Percentiles rank a stretch among this genome's conserved stretches.
Conservation (phyloP, 176 grass and related monocot species). For the Pharus latifolius region DNA sequence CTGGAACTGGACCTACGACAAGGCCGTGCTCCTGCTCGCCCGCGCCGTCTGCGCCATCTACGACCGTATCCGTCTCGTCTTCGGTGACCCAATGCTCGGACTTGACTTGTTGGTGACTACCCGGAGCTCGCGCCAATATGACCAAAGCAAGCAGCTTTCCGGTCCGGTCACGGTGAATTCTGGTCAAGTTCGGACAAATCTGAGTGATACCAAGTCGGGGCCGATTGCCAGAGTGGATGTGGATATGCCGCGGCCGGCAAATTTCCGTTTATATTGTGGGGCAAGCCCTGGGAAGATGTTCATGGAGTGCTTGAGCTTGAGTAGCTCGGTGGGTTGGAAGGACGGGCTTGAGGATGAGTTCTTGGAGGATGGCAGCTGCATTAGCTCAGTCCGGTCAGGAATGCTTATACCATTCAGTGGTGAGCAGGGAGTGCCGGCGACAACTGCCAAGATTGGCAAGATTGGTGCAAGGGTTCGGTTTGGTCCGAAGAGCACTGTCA, state of each 20-base stretch:
- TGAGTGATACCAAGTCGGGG: slow-evolving; percentile 15
- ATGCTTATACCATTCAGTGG: slow-evolving; percentile 43
- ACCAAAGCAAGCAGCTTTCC: slow-evolving; percentile 34
- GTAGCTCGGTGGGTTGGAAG: slow-evolving; percentile 29
- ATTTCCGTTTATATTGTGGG: slow-evolving; percentile 43
- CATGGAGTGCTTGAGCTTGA: slow-evolving; percentile 83
- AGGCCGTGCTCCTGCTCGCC: slow-evolving; percentile 68
- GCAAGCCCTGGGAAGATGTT: slow-evolving; percentile 58
- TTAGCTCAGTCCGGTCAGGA: slow-evolving; percentile 43
- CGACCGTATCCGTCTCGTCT: slow-evolving; percentile 54
- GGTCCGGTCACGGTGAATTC: slow-evolving; percentile 19
- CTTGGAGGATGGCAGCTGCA: slow-evolving; percentile 51
- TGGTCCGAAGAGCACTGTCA: slow-evolving; percentile 70
- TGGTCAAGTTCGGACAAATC: slow-evolving; percentile 18
- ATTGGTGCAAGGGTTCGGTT: slow-evolving; percentile 14
- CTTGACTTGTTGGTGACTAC: slow-evolving; percentile 31
- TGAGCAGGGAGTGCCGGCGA: slow-evolving; percentile 11
- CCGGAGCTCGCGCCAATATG: slow-evolving; percentile 10
- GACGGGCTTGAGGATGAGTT: slow-evolving; percentile 38
- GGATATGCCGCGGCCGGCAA: neutral
- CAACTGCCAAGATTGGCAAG: slow-evolving; percentile 8
- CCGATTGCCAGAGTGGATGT: slow-evolving; percentile 19
- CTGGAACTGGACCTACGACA: slow-evolving; percentile 85
- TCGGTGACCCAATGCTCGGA: slow-evolving; percentile 59
- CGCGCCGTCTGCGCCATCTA: slow-evolving; percentile 70